These are phyloP conservation scores for Aegilops tauschii DNA, from an alignment of 176 grass and related monocot genomes.

Conservation along the genomic window DNA sequence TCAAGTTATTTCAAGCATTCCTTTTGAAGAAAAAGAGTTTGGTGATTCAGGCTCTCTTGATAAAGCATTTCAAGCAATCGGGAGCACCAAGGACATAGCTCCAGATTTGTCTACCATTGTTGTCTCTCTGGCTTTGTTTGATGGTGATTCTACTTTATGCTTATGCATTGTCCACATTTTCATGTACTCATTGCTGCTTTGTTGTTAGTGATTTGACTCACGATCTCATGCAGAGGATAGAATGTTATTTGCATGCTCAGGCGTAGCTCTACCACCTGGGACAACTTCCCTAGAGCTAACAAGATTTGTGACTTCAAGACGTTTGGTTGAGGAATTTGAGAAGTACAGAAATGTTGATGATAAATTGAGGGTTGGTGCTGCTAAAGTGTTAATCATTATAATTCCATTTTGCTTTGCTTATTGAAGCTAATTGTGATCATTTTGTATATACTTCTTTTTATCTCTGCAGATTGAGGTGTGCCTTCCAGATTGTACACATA, in stretches of 20 bases:
- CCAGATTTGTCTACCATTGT: background rate
- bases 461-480: background rate
- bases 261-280: background rate
- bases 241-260: conserved; percentile 2
- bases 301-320: conserved; percentile 31
- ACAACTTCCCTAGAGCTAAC: background rate
- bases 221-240: background rate
- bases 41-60: background rate
- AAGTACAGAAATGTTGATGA: background rate
- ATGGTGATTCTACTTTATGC: background rate
- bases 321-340: background rate
- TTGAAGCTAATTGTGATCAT: background rate
- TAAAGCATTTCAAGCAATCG: background rate
- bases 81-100: background rate
- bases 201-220: background rate
- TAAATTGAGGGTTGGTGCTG: conserved; percentile 20
- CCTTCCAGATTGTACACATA: background rate
- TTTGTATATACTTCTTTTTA: background rate
- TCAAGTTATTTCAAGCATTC: background rate
- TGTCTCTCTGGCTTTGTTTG: background rate
- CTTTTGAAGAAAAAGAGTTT: background rate
- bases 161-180: background rate
- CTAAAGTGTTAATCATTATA: background rate
- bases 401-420: background rate
- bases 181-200: background rate